Evolutionary conservation across 768 basidiomycete genomes (phyloP), one percentile per base, ranked within the genome.

Genomic region (Tephrocybe sp.): DNA sequence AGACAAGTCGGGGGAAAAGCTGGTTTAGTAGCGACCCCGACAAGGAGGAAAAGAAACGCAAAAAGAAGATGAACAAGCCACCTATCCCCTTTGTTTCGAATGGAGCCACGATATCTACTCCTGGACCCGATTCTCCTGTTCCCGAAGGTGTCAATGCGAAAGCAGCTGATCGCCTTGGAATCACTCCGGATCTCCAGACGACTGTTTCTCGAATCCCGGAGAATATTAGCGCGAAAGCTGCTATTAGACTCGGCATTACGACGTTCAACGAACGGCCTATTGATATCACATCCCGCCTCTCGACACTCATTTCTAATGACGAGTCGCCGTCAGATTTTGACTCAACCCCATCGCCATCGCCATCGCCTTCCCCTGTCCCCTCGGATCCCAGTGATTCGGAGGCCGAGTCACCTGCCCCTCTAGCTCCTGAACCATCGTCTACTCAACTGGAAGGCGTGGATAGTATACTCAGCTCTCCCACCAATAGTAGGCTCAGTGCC

Each of bases 11-110:
- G 41, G 31, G 13, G 48, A 68, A 63, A 16, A 59, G 65, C 11
- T 72, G 70, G 69, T 66, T 72, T 18, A 52, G 65, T 1, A 66
- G 70, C 11, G 72, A 72, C 1, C 63, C 67, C 64, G 69, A 72
- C 15, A 60, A 62, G 46, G 67, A 67, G 31, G 68, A 65, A 48
- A 64, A 61, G 45, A 63, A 60, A 46, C 58, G 61, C 33, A 54
- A 53, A 42, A 68, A 61, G 57, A 55, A 36, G 49, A 21, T 29
- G 36, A 47, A 24, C 45, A 57, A 54, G 40, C 24, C 47, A 43
- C 24, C 42, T 37, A 45, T 54, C 29, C 49, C 52, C 18, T 61
- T 62, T 12, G 11, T 9, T 7, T 19, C 19, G 16, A 38, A n/a
- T 30, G 30, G 21, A n/a, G 62, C 61, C n/a, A 58, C 50, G 10